These are phyloP conservation scores for Laguncularia racemosa DNA, from an alignment of 345 rosid species.

Conservation along the genomic window DNA sequence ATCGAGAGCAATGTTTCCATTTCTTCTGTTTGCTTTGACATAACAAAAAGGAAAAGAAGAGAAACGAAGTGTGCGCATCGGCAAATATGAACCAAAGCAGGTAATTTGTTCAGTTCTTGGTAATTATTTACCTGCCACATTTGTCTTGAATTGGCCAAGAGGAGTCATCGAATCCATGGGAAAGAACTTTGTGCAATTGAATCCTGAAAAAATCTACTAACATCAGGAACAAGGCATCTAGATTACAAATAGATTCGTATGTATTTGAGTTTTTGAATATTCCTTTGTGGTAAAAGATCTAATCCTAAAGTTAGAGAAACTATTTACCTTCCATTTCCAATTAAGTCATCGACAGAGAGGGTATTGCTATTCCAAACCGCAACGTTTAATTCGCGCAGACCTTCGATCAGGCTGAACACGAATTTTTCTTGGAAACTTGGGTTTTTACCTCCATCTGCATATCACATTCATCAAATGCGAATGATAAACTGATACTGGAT, in stretches of 20 bases:
- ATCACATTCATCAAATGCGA: neutral
- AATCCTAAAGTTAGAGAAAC: neutral
- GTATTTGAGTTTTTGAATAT: neutral
- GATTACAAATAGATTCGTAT: no score
- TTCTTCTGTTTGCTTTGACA: no score
- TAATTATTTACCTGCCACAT: constrained; percentile 23
- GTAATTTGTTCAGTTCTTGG: neutral
- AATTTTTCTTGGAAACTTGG: constrained; percentile 50
- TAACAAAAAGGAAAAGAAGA: no score
- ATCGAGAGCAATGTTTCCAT: no score
- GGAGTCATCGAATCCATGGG: constrained; percentile 40
- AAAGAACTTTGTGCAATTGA: constrained; percentile 38
- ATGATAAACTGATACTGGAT: neutral
- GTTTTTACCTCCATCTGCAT: constrained; percentile 42
- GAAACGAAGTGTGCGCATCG: no score
- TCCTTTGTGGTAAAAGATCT: neutral
- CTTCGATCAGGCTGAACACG: constrained; percentile 37
- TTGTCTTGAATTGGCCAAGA: constrained; percentile 31
- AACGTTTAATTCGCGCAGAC: constrained; percentile 33
- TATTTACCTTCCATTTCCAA: constrained; percentile 41
- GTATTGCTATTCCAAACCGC: constrained; percentile 43
- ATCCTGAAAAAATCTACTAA: constrained; percentile 15
- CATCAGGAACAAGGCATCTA: neutral
- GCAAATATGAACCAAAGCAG: neutral
- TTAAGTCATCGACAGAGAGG: constrained; percentile 33